phyloP scores from a whole-genome alignment of 257 asterid species.

The Nicotiana tabacum region DNA sequence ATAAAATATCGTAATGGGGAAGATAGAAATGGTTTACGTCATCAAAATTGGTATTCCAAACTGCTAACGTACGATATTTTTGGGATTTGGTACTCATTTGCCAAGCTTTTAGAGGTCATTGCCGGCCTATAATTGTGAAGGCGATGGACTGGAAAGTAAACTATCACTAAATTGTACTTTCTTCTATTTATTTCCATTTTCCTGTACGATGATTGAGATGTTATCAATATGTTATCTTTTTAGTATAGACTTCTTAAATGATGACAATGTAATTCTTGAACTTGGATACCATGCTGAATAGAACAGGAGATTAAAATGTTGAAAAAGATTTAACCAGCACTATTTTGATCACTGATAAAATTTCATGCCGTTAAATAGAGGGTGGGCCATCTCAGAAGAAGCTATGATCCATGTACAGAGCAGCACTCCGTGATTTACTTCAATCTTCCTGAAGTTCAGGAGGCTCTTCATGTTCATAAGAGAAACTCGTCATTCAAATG shows the following conservation, averaged over 20 bases:
- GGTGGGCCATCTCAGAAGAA: conserved; percentile 54
- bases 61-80: too few relatives aligned
- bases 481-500: conserved; percentile 44
- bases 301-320: not conserved
- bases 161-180: not conserved
- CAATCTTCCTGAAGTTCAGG: conserved; percentile 93
- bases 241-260: not conserved
- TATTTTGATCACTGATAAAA: conserved; percentile 21
- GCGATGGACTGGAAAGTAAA: too few relatives aligned
- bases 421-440: conserved; percentile 68
- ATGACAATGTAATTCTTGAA: not conserved
- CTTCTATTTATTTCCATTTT: not conserved
- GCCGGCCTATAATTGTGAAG: too few relatives aligned
- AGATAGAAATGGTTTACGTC: too few relatives aligned
- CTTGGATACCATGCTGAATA: not conserved
- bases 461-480: conserved; percentile 67
- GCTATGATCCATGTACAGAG: conserved; percentile 95
- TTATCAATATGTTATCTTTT: not conserved
- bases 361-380: conserved; percentile 30
- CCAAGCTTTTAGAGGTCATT: too few relatives aligned
- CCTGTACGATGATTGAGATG: not conserved
- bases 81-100: too few relatives aligned
- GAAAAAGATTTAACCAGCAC: not conserved
- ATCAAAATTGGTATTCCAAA: too few relatives aligned
- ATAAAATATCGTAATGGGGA: too few relatives aligned